Evolutionary conservation across 164 flowering plant genomes (phyloP), one percentile per base, ranked within the genome.

Genomic region (Santalum album): DNA sequence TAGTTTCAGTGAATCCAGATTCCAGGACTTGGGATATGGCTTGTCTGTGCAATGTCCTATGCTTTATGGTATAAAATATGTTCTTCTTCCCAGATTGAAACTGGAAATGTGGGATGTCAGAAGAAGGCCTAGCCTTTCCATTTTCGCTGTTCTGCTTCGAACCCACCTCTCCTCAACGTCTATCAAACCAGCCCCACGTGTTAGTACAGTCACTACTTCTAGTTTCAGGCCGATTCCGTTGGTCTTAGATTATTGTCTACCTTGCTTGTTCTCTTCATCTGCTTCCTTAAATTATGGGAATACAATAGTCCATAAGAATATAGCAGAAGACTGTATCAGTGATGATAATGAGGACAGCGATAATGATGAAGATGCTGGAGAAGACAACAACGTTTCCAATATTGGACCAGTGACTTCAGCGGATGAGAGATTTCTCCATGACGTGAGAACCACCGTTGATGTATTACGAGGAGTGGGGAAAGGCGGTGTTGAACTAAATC

Each of bases 381-480:
- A 10, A 22, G 46, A 21, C n/a, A 18, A 19, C 18, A 21, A 19
- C 18, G 46, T 6, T 45, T 11, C 15, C 25, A 45, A 9, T 22
- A 15, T 45, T 21, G 15, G 25, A 21, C 3, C 49, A 35, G 43
- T 45, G 51, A 56, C 16, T 49, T 12, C 34, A 21, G 69, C 19
- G 14, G 75, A 68, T 65, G 77, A 61, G 59, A 51, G 17, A 25
- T 29, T 71, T 25, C n/a, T 22, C n/a, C 59, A 20, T 12, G 55
- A 68, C 38, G 78, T 61, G 0, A 64, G 64, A 29, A 57, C 25
- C 16, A 53, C 81, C 42, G 6, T 70, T 73, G 69, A 53, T 46
- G 58, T 72, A 46, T 38, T 79, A 18, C 56, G 34, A 40, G 69
- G 59, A 39, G 52, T 60, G 22, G 51, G 74, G 34, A 52, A 16